Percentiles rank a stretch among this genome's conserved stretches.
phyloP scores from a whole-genome alignment of 2,329 filamentous ascomycete genomes.

The Aureobasidium melanogenum region DNA sequence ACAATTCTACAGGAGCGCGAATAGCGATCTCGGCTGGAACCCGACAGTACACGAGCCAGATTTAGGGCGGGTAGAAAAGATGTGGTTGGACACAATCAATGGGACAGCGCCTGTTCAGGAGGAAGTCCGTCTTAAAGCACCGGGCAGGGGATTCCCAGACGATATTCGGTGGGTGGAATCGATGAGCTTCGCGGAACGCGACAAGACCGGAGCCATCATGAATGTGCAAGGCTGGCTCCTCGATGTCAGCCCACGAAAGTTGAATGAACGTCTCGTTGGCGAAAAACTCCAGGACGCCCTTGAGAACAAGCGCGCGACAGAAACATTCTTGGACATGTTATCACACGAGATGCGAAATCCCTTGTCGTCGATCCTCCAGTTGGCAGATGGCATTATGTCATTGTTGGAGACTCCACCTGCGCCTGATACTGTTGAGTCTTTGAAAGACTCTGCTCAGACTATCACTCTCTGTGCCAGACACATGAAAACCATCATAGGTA shows the following conservation, averaged over 20 bases:
- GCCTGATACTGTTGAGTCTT: neutral
- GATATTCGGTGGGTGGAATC: neutral
- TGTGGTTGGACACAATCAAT: neutral
- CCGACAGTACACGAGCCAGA: neutral
- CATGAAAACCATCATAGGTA: slow-evolving; percentile 30
- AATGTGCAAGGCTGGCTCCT: neutral
- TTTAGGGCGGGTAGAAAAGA: neutral
- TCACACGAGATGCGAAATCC: slow-evolving; percentile 38
- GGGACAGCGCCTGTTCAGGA: neutral
- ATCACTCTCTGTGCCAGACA: slow-evolving; percentile 24
- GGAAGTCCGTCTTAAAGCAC: neutral
- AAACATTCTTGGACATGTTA: slow-evolving; percentile 24
- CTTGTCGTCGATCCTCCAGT: slow-evolving; percentile 30
- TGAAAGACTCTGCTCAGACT: slow-evolving; percentile 20
- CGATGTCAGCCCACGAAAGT: neutral
- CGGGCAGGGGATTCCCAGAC: neutral
- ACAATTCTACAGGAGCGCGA: slow-evolving; percentile 10
- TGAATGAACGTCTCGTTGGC: slow-evolving; percentile 11
- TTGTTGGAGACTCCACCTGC: slow-evolving; percentile 16
- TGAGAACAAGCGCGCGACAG: slow-evolving; percentile 27
- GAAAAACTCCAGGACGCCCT: slow-evolving; percentile 26
- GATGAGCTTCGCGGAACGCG: neutral
- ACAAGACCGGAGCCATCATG: neutral
- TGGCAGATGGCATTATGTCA: slow-evolving; percentile 32
- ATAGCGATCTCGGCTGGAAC: slow-evolving; percentile 17